Evolutionary conservation across 306 rosid species (phyloP), one percentile per base, ranked within the genome.

Genomic region (Cicer bijugum): DNA sequence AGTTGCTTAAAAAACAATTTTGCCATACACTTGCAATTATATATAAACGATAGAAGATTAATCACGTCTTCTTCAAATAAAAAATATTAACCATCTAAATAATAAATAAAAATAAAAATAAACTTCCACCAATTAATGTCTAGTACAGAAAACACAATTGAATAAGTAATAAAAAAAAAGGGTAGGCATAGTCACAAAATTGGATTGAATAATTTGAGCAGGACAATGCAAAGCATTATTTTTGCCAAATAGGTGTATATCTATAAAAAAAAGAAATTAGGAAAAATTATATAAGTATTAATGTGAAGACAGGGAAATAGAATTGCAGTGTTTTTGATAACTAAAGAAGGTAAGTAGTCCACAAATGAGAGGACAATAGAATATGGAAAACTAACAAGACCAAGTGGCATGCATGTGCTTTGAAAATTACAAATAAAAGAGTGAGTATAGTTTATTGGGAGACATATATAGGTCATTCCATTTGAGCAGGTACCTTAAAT

Each of bases 351-450:
- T 44, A 71, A 72, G 37, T 42, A 63, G 75, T 80, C 83, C 72
- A 77, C 38, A 48, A 61, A 68, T 57, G 74, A 69, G 78, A 77
- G 75, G 85, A 82, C 85, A 82, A 35, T 48, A 44, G 78, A 60
- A 77, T 80, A 74, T 73, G 77, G 78, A 64, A 55, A 68, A 77
- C 57, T 75, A 80, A 69, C 81, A 77, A 63, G 76, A 66, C 80
- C 78, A 50, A 62, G 83, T 53, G 77, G 69, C 63, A 8, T 81
- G 57, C 86, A 81, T 85, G 85, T 83, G 89, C 67, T 60, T 70
- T 60, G 71, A 67, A 70, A 79, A 69, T 80, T 60, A 63, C 83
- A 61, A 61, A 78, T 59, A 16, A 71, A 58, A 59, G 64, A 70
- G 63, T 75, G 8, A 48, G 4, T 28, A 51, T 71, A 9, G 9